Evolutionary conservation across 768 basidiomycete genomes (phyloP), one percentile per base, ranked within the genome.

Genomic region (Suillus brevipes): DNA sequence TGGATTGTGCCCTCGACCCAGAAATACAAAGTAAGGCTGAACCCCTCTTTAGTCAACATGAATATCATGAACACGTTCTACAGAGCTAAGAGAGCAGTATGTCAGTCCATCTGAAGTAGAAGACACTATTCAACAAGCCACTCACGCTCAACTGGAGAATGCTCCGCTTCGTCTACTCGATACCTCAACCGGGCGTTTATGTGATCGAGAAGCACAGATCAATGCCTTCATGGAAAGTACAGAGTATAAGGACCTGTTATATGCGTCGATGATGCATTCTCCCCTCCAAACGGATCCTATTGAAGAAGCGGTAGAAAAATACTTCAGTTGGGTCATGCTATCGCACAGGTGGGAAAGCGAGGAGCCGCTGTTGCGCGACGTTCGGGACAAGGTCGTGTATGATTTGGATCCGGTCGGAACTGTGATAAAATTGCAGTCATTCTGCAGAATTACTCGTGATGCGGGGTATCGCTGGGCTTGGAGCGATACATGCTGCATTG

Each of bases 241-340:
- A 25, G 36, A 57, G 23, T 57, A 38, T 13, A 8, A 36, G 13
- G 14, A 14, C 4, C 56, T 57, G 16, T 14, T 38, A 7, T 37
- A n/a, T 37, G 23, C 36, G 4, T 23, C 23, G n/a, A 57, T 4
- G 56, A 25, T 7, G 6, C 56, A 37, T 23, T n/a, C 13, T 6
- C 36, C 37, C 13, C 36, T 37, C 5, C 56, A 37, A 57, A 37
- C 23, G 56, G 56, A 57, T n/a, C n/a, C 13, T 36, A 37, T 57
- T n/a, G 37, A 57, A 37, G n/a, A 57, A 7, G 14, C 14, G 23
- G 56, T 57, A 7, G 36, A 16, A 13, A 37, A 23, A 36, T 37
- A 57, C 56, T 57, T 57, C 56, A n/a, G 56, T 16, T 57, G 36
- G 36, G 56, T 23, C 7, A 57, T 57, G 56, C 14, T 57, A 37